Evolutionary conservation across 2,329 filamentous ascomycete genomes (phyloP).

Genomic region (Plectosphaerella cucumerina): DNA sequence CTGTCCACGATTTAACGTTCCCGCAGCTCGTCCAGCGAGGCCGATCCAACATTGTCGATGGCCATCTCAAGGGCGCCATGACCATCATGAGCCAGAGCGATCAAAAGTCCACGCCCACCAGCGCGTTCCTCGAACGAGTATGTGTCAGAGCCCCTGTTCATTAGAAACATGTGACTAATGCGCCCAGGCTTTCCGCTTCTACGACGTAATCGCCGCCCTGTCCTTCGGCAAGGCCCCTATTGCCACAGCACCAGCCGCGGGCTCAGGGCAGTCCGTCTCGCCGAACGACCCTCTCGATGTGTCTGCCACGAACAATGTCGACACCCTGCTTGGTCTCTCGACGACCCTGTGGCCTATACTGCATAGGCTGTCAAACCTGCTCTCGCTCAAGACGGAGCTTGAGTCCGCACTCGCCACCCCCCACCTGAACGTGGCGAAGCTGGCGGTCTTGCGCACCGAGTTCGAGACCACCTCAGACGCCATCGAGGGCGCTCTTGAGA

Average conservation of each 20-base stretch:
- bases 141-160: conserved; percentile 1
- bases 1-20: too few relatives aligned
- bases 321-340: conserved; percentile 57
- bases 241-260: conserved; percentile 42
- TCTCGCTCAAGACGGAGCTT: conserved; percentile 48
- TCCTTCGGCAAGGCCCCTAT: conserved; percentile 57
- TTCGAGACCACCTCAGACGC: conserved; percentile 47
- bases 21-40: conserved; percentile 58
- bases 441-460: conserved; percentile 43
- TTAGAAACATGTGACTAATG: background rate
- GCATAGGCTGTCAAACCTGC: conserved; percentile 53
- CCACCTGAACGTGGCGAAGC: conserved; percentile 31
- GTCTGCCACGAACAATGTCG: conserved; percentile 48
- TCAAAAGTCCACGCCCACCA: conserved; percentile 43
- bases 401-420: conserved; percentile 37
- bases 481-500: conserved; percentile 50
- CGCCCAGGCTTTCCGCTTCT: conserved; percentile 57
- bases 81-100: conserved; percentile 52
- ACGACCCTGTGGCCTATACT: conserved; percentile 62
- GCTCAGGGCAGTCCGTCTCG: conserved; percentile 41
- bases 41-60: conserved; percentile 55
- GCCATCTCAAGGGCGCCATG: conserved; percentile 58
- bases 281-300: conserved; percentile 39
- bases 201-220: conserved; percentile 60
- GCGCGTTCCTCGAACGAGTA: conserved; percentile 56